Base-by-base conservation (phyloP, 1,284 basidiomycete genomes). In the Microbotryomycetes sp. region DNA sequence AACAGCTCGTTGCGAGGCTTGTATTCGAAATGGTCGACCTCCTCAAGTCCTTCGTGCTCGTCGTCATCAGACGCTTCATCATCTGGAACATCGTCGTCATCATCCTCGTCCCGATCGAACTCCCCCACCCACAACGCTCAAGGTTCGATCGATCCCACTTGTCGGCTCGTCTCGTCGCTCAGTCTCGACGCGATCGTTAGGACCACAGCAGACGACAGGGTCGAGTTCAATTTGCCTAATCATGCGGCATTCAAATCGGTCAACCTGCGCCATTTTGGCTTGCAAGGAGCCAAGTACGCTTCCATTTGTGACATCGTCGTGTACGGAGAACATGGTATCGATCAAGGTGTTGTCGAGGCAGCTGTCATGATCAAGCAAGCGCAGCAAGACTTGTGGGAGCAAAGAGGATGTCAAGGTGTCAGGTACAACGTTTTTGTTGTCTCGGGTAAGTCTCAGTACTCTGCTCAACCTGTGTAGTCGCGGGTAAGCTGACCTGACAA, bases 351-450 rank as follows among this genome's bases (percentile, higher is more conserved):
- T 16, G 83, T 87, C 3, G 59, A 63, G 30, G 62, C 58, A 31
- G 56, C 67, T 15, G 31, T 56, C 14, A 28, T 49, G 45, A 86
- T 84, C 5, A 78, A 84, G 60, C 80, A 80, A 72, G 75, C 79
- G 60, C 74, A 69, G 48, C 83, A 84, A 72, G 76, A 82, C 42
- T 54, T 70, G 58, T 46, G 59, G 50, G 74, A 76, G 54, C 63
- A 64, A 48, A 62, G 64, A 52, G 65, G 64, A 32, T 59, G 74
- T 9, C 3, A 73, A 14, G 81, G 86, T 4, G 75, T 89, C 48
- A 74, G 80, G 58, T 97, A 96, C 77, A 89, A 91, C 68, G 91
- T 94, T 58, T 94, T 87, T 75, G 81, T 94, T 16, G 81, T 96
- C 19, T 83, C 86, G 52, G 86, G 87, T 79, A 59, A 70, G 79